phyloP scores from a whole-genome alignment of 2,329 filamentous ascomycete species.

The Ilyonectria robusta region DNA sequence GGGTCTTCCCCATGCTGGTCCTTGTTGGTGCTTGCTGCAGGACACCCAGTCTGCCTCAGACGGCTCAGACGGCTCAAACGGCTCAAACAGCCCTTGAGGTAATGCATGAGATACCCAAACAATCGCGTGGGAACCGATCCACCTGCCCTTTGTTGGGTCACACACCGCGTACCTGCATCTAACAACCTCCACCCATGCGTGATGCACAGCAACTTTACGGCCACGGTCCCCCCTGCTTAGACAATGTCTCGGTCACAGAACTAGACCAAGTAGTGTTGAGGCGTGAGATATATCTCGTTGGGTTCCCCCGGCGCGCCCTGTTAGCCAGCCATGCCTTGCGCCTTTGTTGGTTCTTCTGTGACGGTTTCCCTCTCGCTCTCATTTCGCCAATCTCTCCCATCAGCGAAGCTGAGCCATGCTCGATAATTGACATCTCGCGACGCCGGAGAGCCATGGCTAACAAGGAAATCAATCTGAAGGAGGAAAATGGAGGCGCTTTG shows the following conservation, averaged over 20 bases:
- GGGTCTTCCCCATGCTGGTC: slow-evolving; percentile 13
- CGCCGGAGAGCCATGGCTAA: slow-evolving; percentile 50
- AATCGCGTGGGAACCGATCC: slow-evolving; percentile 31
- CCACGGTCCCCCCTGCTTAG: slow-evolving; percentile 28
- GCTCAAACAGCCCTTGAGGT: slow-evolving; percentile 11
- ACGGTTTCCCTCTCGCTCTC: slow-evolving; percentile 10
- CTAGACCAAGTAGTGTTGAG: slow-evolving; percentile 26
- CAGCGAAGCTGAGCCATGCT: slow-evolving; percentile 39
- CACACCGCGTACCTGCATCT: slow-evolving; percentile 42
- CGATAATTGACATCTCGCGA: slow-evolving; percentile 37
- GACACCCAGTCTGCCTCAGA: background rate
- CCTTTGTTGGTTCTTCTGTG: slow-evolving; percentile 16
- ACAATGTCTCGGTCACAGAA: slow-evolving; percentile 24
- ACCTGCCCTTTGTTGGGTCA: slow-evolving; percentile 29
- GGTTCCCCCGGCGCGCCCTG: slow-evolving; percentile 23
- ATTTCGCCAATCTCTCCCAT: slow-evolving; percentile 14
- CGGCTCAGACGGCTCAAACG: slow-evolving; percentile 31
- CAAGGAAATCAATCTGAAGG: slow-evolving; percentile 51
- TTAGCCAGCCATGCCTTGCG: slow-evolving; percentile 13
- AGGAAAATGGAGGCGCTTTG: slow-evolving; percentile 57
- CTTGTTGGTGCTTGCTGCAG: slow-evolving; percentile 6
- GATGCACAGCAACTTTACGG: slow-evolving; percentile 29
- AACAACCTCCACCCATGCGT: slow-evolving; percentile 31
- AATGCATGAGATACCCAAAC: slow-evolving; percentile 34
- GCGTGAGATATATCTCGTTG: slow-evolving; percentile 40